Base-by-base conservation (phyloP, 2,329 filamentous ascomycete species). In the Scytalidium sp. region DNA sequence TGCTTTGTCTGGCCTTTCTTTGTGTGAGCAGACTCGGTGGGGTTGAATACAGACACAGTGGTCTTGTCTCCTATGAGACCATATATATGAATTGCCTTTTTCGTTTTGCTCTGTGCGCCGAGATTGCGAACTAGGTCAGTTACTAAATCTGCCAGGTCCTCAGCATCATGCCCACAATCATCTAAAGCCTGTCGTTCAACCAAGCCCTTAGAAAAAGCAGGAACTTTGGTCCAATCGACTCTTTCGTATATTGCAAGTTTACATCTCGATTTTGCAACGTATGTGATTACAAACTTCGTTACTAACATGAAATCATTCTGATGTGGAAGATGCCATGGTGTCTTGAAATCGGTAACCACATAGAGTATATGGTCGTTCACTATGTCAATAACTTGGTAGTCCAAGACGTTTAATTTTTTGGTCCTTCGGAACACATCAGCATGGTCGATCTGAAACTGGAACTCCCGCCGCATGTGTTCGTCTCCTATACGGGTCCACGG, bases 231-330 rank as follows among this genome's bases (percentile, higher is more conserved):
- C 94, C 94, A 97, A 59, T 90, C 88, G n/a, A 96, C 83, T 61
- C 87, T 88, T 47, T 85, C 88, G 69, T 90, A 96, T 41, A 97
- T 82, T 21, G 91, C 87, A 49, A 99, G 80, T 71, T 94, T 97
- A 68, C 90, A 96, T 67, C 87, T 91, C 11, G 89, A 91, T 70
- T 97, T 97, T 46, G 90, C 85, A 52, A 93, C 80, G 63, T 97
- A 90, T 2, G 94, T 97, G 55, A 99, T 94, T 56, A 97, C 90
- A 55, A 96, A 84, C 69, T 96, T 97, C 57, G 84, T 93, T 50
- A 95, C 82, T 19, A 97, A 75, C 59, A 86, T 85, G 70, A 97
- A 96, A 46, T 83, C 80, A 44, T 83, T 77, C 47, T 86, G 83
- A 64, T 91, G 85, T 11, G 94, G 94, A 32, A 97, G 76, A 72